Evolutionary conservation across 2,329 filamentous ascomycete genomes (phyloP).

Genomic region (Aspergillus fijiensis): DNA sequence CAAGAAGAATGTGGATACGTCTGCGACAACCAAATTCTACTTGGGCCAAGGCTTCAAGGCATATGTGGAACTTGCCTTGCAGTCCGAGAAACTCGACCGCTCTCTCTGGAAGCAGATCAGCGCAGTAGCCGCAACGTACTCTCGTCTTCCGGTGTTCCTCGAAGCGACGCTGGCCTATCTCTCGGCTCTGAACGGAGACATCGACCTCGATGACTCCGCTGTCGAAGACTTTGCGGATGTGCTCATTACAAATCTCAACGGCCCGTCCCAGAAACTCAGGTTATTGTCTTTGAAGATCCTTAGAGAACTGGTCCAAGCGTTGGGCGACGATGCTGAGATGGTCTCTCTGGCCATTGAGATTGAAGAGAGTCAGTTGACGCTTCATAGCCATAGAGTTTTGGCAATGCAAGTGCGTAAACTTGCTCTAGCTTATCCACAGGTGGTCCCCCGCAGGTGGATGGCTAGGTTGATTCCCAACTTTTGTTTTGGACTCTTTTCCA

Average conservation of each 20-base stretch:
- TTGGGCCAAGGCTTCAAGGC: conserved; percentile 72
- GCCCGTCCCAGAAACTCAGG: conserved; percentile 72
- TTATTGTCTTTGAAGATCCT: conserved; percentile 72
- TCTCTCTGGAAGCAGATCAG: conserved; percentile 66
- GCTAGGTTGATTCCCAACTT: conserved; percentile 73
- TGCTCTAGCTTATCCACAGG: conserved; percentile 60
- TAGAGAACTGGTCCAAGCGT: conserved; percentile 52
- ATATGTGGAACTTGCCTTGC: conserved; percentile 65
- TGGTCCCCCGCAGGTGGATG: conserved; percentile 64
- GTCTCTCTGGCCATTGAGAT: conserved; percentile 68
- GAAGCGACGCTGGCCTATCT: conserved; percentile 59
- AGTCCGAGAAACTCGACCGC: conserved; percentile 58
- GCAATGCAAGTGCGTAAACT: conserved; percentile 85
- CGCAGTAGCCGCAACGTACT: conserved; percentile 65
- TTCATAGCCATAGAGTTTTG: conserved; percentile 73
- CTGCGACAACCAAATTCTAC: conserved; percentile 69
- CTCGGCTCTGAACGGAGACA: conserved; percentile 26
- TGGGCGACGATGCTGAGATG: conserved; percentile 47
- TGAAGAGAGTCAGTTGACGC: conserved; percentile 73
- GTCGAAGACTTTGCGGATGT: conserved; percentile 63
- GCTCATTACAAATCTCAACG: conserved; percentile 71
- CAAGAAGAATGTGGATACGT: conserved; percentile 57
- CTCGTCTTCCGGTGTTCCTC: conserved; percentile 65
- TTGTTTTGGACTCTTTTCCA: conserved; percentile 84
- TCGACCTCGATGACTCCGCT: conserved; percentile 51